phyloP scores from a whole-genome alignment of 2,329 filamentous ascomycete genomes.

The Paracoccidioides brasiliensis region DNA sequence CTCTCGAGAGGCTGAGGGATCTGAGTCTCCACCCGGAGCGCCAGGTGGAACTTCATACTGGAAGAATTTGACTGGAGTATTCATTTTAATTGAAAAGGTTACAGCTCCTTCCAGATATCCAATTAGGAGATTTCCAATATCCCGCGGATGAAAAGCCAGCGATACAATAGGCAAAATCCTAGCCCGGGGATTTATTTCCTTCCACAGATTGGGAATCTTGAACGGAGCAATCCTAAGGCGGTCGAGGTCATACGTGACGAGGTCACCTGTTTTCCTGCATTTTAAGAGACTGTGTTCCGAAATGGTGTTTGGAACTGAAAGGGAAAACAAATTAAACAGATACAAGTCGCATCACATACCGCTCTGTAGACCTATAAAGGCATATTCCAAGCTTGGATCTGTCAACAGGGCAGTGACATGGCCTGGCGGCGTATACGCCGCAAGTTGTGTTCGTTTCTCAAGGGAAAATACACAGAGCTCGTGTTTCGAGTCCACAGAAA shows the following conservation, averaged over 20 bases:
- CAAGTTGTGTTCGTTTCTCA: conserved; percentile 51
- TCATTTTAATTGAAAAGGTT: conserved; percentile 90
- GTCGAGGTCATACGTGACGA: conserved; percentile 88
- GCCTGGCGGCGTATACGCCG: conserved; percentile 63
- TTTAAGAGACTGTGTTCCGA: background rate
- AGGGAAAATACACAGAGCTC: conserved; percentile 77
- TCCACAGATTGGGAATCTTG: conserved; percentile 78
- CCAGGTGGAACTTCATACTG: conserved; percentile 70
- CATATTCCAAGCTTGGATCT: conserved; percentile 89
- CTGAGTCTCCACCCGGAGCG: conserved; percentile 64
- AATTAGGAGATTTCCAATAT: conserved; percentile 81
- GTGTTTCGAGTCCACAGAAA: conserved; percentile 75
- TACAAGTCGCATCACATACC: conserved; percentile 30
- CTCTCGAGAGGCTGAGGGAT: conserved; percentile 48
- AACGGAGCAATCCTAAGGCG: conserved; percentile 63
- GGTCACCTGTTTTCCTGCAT: conserved; percentile 45
- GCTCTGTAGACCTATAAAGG: conserved; percentile 66
- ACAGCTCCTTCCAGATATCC: conserved; percentile 83
- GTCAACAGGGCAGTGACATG: conserved; percentile 61
- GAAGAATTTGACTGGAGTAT: conserved; percentile 63
- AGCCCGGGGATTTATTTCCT: conserved; percentile 54
- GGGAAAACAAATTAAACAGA: background rate
- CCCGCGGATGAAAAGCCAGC: conserved; percentile 74
- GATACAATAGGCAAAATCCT: conserved; percentile 56
- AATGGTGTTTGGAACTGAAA: background rate